Evolutionary conservation across 768 basidiomycete genomes (phyloP), one percentile per base, ranked within the genome.

Genomic region (Fomitopsis pulvina): DNA sequence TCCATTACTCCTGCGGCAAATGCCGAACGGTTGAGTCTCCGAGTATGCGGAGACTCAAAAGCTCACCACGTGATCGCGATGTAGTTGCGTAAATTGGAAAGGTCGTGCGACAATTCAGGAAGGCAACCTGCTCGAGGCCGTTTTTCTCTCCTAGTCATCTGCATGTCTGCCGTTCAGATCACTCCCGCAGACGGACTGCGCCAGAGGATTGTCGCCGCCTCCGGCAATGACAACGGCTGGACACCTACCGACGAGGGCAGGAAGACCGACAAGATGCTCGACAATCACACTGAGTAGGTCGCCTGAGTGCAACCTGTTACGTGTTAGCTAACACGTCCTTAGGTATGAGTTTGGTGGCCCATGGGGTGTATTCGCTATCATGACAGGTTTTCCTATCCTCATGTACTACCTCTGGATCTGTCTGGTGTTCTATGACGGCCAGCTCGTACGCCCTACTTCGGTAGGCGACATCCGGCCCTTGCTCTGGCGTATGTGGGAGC

Each of bases 391-490:
- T 64, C 96, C 96, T 0, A 66, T 86, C 22, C 76, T 98, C 53
- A 98, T 99, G 93, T 99, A 96, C 68, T 99, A 98, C 71, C 79
- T 98, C 54, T 97, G 92, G 92, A 91, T 91, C 51, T 99, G 96
- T 63, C 78, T 97, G 29, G 91, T 87, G 82, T 95, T 94, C 68
- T 93, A 97, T 63, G 87, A 96, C 56, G 96, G 96, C 37, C 77
- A 78, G 56, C 71, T 93, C 29, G 79, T 86, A 7, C 66, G 74
- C 55, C 93, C 92, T 0, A 68, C 68, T 12, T 87, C 87, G 7
- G 51, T 78, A 25, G 80, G 79, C 24, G 88, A 90, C 51, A 74
- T 93, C 34, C 55, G 72, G 52, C 92, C 93, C 1, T 94, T 93
- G 73, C 64, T 96, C 22, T 61, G 66, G 48, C 74, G 77, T 42